phyloP scores from a whole-genome alignment of 306 rosid species.

The Trifolium subterraneum region DNA sequence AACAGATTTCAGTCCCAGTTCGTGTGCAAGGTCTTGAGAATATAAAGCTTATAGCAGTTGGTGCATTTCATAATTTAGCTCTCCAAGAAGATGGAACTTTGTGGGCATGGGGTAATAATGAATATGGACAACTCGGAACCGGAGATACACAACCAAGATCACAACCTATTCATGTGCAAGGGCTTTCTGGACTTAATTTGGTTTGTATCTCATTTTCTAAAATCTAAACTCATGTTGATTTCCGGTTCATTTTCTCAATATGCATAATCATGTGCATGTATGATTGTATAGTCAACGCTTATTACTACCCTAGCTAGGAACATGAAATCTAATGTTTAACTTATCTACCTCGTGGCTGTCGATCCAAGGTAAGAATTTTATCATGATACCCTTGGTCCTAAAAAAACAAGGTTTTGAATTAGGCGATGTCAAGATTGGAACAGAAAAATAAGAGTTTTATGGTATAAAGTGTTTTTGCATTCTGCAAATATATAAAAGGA shows the following conservation, averaged over 20 bases:
- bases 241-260: slow-evolving; percentile 18
- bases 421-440: no score
- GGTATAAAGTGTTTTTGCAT: no score
- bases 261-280: neutral
- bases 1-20: slow-evolving; percentile 91
- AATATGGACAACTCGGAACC: slow-evolving; percentile 99
- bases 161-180: slow-evolving; percentile 92
- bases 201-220: slow-evolving; percentile 53
- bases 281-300: no score
- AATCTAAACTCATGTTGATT: slow-evolving; percentile 35
- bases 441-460: no score
- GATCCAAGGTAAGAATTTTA: no score
- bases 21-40: slow-evolving; percentile 96
- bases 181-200: slow-evolving; percentile 88
- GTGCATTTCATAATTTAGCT: slow-evolving; percentile 99
- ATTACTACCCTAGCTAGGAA: no score
- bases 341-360: no score
- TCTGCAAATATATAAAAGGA: no score
- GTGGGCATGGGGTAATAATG: slow-evolving; percentile 99
- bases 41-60: slow-evolving; percentile 90
- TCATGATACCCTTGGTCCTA: no score
- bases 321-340: no score
- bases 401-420: no score
- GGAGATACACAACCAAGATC: slow-evolving; percentile 99
- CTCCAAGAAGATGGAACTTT: slow-evolving; percentile 91